phyloP scores from a whole-genome alignment of 257 asterid genomes.

The Solanum chiquidenum region DNA sequence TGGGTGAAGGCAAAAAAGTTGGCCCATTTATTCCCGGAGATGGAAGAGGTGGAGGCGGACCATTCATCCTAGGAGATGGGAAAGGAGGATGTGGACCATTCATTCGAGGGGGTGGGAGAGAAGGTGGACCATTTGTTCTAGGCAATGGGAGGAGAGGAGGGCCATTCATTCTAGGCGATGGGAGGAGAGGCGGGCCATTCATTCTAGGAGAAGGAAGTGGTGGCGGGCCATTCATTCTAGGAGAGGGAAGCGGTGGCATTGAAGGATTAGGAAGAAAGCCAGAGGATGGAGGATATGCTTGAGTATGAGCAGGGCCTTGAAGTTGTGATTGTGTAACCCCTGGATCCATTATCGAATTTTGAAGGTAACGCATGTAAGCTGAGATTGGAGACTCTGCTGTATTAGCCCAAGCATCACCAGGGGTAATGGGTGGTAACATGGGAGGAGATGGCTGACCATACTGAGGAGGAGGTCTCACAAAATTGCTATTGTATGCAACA shows the following conservation, averaged over 20 bases:
- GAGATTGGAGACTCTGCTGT: conserved; percentile 80
- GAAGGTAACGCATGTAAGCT: conserved; percentile 83
- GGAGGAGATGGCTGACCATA: conserved; percentile 51
- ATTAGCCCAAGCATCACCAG: conserved; percentile 63
- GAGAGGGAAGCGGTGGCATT: conserved; percentile 30
- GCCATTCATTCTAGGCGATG: conserved; percentile 42
- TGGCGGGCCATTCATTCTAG: conserved; percentile 18
- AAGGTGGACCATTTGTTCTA: conserved; percentile 3
- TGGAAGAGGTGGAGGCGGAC: conserved; percentile 38
- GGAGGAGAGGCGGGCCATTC: conserved; percentile 4
- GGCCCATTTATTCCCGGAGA: conserved; percentile 48
- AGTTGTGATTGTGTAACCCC: conserved; percentile 29
- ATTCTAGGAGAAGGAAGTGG: conserved; percentile 39
- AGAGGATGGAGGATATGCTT: conserved; percentile 9
- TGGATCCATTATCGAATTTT: conserved; percentile 51
- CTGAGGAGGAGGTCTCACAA: conserved; percentile 49
- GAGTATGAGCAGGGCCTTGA: conserved; percentile 25
- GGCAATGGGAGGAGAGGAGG: not conserved
- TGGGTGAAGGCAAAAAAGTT: conserved; percentile 68
- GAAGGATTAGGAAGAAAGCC: conserved; percentile 33
- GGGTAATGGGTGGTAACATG: conserved; percentile 30
- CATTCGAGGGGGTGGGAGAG: conserved; percentile 16
- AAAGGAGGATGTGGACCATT: not conserved
- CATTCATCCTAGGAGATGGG: conserved; percentile 54
- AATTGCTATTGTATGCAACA: conserved; percentile 35